Percentiles rank a stretch among this genome's conserved stretches.
Evolutionary conservation across 2,329 filamentous ascomycete genomes (phyloP).

Genomic region (Didymella glomerata): DNA sequence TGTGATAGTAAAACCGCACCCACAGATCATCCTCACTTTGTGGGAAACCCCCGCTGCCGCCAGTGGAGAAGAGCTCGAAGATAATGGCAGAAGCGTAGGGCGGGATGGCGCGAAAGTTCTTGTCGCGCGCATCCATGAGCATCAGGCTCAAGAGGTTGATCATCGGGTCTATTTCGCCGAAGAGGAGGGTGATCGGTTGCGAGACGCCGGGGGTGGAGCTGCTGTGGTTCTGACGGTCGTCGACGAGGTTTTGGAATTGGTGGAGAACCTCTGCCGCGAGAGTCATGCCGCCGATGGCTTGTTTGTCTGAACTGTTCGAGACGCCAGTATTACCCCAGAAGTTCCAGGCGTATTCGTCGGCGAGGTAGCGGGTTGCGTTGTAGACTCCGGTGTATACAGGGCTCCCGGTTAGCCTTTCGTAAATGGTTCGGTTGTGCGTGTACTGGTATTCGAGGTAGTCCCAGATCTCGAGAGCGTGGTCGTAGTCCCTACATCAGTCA

Average conservation of each 20-base stretch:
- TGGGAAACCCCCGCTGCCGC: slow-evolving; percentile 49
- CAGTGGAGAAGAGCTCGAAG: slow-evolving; percentile 58
- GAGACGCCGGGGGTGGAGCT: slow-evolving; percentile 32
- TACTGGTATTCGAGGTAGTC: slow-evolving; percentile 65
- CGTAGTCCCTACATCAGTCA: slow-evolving; percentile 54
- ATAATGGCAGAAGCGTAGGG: slow-evolving; percentile 46
- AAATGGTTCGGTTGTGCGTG: slow-evolving; percentile 59
- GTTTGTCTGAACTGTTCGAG: slow-evolving; percentile 30
- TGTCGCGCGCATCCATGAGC: slow-evolving; percentile 30
- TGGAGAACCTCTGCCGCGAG: slow-evolving; percentile 39
- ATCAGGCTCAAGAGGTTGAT: slow-evolving; percentile 44
- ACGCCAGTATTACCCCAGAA: slow-evolving; percentile 54
- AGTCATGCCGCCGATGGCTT: slow-evolving; percentile 44
- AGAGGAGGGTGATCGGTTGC: slow-evolving; percentile 56
- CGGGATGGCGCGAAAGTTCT: slow-evolving; percentile 37
- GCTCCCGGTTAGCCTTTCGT: slow-evolving; percentile 44
- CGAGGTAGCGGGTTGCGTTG: slow-evolving; percentile 52
- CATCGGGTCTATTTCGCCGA: slow-evolving; percentile 47
- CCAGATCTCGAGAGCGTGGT: slow-evolving; percentile 62
- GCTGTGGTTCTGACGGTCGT: slow-evolving; percentile 18
- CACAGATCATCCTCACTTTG: slow-evolving; percentile 56
- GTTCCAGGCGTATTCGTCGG: slow-evolving; percentile 59
- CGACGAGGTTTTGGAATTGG: slow-evolving; percentile 34
- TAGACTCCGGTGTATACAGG: slow-evolving; percentile 34
- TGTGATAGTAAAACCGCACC: slow-evolving; percentile 66